These are phyloP conservation scores for Adiantum capillusveneris DNA, from an alignment of 75 land plant species.

Conservation along the genomic window DNA sequence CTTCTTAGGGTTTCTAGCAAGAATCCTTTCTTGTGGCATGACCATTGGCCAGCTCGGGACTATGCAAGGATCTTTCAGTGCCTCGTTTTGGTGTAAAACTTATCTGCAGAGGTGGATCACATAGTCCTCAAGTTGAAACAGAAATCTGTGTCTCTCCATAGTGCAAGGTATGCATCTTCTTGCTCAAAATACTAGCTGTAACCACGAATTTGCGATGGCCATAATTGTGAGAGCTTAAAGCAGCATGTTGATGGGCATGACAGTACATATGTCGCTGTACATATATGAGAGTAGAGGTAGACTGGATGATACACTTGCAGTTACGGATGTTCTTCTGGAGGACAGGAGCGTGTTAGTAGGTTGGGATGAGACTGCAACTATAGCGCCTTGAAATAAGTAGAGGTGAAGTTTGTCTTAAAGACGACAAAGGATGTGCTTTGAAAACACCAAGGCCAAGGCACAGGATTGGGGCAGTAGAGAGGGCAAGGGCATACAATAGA, in stretches of 20 bases:
- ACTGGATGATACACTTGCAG: constrained; percentile 95
- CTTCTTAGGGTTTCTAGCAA: constrained; percentile 57
- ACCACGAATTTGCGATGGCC: no score
- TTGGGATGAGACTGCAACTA: no score
- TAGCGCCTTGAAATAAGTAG: no score
- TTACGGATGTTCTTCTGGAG: constrained; percentile 70
- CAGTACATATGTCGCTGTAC: constrained; percentile 56
- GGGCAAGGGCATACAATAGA: no score
- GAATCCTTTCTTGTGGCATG: constrained; percentile 93
- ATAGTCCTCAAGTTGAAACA: constrained; percentile 50
- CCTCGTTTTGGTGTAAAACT: constrained; percentile 45
- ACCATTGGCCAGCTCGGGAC: constrained; percentile 81
- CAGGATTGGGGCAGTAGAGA: no score
- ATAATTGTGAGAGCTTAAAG: no score
- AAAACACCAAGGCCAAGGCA: no score
- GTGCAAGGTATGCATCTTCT: not conserved
- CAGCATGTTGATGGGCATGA: not conserved
- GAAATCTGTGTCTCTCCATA: constrained; percentile 4
- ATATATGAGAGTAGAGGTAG: constrained; percentile 89
- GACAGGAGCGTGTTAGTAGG: constrained; percentile 53
- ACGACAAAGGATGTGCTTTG: no score
- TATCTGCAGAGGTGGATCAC: constrained; percentile 38
- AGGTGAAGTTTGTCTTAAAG: no score
- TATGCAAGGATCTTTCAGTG: constrained; percentile 74
- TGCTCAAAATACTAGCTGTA: no score